Evolutionary conservation across 2,329 filamentous ascomycete species (phyloP), one percentile per base, ranked within the genome.

Genomic region (Aspergillus thermomutatus): DNA sequence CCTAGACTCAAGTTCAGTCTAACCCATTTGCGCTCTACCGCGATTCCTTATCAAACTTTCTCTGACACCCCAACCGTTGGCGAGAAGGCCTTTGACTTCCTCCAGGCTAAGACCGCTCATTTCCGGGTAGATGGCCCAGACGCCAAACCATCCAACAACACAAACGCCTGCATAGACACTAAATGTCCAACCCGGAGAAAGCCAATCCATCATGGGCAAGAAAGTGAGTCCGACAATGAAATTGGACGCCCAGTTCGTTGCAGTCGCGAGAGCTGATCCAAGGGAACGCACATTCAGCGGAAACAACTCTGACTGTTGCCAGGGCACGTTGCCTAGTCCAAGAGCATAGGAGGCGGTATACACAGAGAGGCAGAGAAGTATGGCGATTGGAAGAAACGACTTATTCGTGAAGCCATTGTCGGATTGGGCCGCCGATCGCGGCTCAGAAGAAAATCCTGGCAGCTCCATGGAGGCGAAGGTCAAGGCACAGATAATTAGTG

Each of bases 301-400:
- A 69, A 97, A 97, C 31, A 96, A 83, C 76, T 97, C 93, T 64
- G 88, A 91, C 76, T 96, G 92, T 82, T 96, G 93, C 93, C 93
- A 97, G 0, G 93, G 92, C 2, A 97, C 91, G 66, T 92, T 95
- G 8, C 93, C 93, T 2, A 97, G 81, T 2, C 93, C 93, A 1
- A 92, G 80, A 1, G 93, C 93, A 70, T 95, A 97, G 1, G 88
- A 82, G 8, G 90, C 88, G 1, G 96, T 92, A 72, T 95, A 97
- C 7, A 91, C 64, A 72, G 92, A 88, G 71, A 97, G 87, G 61
- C 88, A 88, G 43, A 84, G 60, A 2, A 97, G 82, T 46, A 97
- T 88, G 19, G 87, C 79, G 50, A 77, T 50, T 4, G 80, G 70
- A 59, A 76, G 28, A 59, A 64, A 53, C 60, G 62, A 48, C 56